Evolutionary conservation across 257 asterid genomes (phyloP).

Genomic region (Ophiorrhiza pumila): DNA sequence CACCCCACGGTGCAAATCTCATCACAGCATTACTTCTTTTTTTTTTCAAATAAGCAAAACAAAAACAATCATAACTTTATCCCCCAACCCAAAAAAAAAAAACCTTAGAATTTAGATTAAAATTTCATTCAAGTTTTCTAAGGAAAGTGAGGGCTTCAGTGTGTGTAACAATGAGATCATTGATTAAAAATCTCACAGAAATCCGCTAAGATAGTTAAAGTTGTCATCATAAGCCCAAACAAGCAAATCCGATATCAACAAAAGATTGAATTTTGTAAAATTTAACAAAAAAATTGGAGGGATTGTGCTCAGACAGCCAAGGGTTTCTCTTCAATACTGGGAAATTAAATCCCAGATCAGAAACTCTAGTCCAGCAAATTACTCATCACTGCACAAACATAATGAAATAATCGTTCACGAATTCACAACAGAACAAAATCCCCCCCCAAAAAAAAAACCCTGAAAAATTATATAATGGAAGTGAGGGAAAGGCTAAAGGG

Average conservation of each 20-base stretch:
- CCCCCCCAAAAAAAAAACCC: background rate
- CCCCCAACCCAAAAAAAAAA: background rate
- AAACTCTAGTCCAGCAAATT: constrained; percentile 42
- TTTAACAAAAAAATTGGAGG: background rate
- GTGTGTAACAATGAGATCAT: constrained; percentile 97
- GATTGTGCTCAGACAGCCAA: constrained; percentile 68
- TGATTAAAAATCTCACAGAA: constrained; percentile 73
- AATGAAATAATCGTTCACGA: background rate
- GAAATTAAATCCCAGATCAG: constrained; percentile 30
- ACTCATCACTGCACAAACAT: constrained; percentile 30
- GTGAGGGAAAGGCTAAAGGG: too few species aligned
- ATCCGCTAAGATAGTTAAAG: constrained; percentile 80
- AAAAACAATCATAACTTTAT: too few species aligned
- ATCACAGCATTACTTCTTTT: constrained; percentile 33
- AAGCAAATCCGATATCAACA: background rate
- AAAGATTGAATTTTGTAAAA: background rate
- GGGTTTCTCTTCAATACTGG: constrained; percentile 41
- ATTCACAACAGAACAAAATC: too few species aligned
- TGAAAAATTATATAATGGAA: too few species aligned
- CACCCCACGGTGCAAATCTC: constrained; percentile 37
- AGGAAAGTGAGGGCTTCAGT: constrained; percentile 48
- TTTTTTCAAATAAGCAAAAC: background rate
- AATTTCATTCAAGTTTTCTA: background rate
- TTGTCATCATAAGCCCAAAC: constrained; percentile 62
- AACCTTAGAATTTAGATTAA: background rate